These are phyloP conservation scores for Hypseocharis bilobata DNA, from an alignment of 441 rosid species.

Conservation along the genomic window DNA sequence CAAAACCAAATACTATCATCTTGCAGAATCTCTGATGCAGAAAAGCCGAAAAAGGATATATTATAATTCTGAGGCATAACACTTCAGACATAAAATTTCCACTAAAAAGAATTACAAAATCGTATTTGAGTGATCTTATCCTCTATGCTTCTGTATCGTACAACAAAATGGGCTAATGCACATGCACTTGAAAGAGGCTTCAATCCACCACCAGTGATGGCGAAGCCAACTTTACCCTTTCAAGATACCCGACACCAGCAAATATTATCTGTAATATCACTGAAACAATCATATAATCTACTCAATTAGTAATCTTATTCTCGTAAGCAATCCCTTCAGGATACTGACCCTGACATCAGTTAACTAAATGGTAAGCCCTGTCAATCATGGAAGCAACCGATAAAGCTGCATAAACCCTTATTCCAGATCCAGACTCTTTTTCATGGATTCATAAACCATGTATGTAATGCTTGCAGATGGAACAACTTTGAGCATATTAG, in stretches of 20 bases:
- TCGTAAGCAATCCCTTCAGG: conserved; percentile 25
- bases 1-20: no score
- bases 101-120: background rate
- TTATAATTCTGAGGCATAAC: no score
- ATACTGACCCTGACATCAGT: conserved; percentile 14
- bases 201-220: no score
- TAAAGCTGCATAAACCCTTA: conserved; percentile 7
- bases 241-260: conserved; percentile 4
- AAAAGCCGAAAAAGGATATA: no score
- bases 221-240: background rate
- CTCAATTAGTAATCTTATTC: conserved; percentile 8
- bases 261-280: conserved; percentile 27
- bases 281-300: background rate
- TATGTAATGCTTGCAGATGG: conserved; percentile 84
- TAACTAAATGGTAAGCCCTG: no score
- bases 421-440: conserved; percentile 51
- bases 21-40: no score
- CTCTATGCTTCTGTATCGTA: background rate
- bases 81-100: background rate
- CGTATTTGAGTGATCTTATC: background rate
- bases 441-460: conserved; percentile 58
- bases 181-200: background rate
- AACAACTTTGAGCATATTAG: conserved; percentile 75
- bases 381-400: background rate
- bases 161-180: conserved; percentile 1